Evolutionary conservation across 345 rosid species (phyloP), one percentile per base, ranked within the genome.

Genomic region (Citrus unshiu): DNA sequence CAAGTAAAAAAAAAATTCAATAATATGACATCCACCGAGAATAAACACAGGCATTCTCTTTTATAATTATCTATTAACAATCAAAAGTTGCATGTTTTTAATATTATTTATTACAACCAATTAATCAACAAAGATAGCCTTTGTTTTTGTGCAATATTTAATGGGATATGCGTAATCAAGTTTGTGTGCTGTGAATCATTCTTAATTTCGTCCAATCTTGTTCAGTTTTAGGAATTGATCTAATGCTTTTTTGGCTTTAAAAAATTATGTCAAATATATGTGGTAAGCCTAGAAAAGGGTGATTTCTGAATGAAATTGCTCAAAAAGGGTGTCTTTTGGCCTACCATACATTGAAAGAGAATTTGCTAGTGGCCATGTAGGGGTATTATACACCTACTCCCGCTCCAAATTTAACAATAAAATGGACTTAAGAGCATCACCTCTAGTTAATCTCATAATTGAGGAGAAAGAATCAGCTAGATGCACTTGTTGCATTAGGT

Each of bases 321-420:
- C 39, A 7, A 35, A 34, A 35, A 10, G 32, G 37, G 7, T 16
- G 63, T 78, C 78, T 78, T 84, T 84, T 49, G 64, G 58, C 86
- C 86, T 81, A 81, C 82, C 81, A 66, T 46, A 46, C 16, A 13
- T 61, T 78, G 64, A 80, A 49, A 27, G 13, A 54, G 68, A 73
- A 69, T 25, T 59, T 22, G 56, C 70, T 70, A 64, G 86, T 80
- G 83, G 83, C 58, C 58, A 83, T 22, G 65, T 19, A 80, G 18
- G 63, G 54, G 34, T 34, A 37, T 6, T 37, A 6, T 1, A 58
- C 35, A 71, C 70, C 51, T 64, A 77, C 70, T 66, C 61, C 70
- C 39, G 67, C 69, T 73, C 30, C 18, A 39, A 13, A 35, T 7
- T 6, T n/a, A 59, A 24, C 39, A 62, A 9, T 10, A n/a, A 62